These are phyloP conservation scores for Musa schizocarpa DNA, from an alignment of 176 grass and related monocot genomes.

Conservation along the genomic window DNA sequence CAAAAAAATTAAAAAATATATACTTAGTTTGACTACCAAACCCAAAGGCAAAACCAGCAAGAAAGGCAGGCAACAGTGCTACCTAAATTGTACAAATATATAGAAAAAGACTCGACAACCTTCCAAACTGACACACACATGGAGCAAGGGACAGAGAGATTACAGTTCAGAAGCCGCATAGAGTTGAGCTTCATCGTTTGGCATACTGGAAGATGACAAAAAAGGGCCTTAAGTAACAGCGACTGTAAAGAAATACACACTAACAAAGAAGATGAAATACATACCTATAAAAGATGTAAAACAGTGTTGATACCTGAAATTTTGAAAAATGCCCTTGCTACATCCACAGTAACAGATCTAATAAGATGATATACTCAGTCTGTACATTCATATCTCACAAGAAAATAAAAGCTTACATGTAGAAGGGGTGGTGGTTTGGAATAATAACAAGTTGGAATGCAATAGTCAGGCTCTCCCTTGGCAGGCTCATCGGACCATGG, in stretches of 20 bases:
- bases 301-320: conserved; percentile 48
- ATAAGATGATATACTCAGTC: conserved; percentile 17
- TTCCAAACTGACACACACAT: not conserved
- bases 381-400: not conserved
- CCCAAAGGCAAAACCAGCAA: not conserved
- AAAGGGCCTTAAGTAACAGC: conserved; percentile 1
- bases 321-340: conserved; percentile 66
- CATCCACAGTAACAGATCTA: conserved; percentile 36
- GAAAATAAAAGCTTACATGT: conserved; percentile 37
- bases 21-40: not conserved
- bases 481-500: conserved; percentile 80
- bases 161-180: conserved; percentile 82
- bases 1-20: not conserved
- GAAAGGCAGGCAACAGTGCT: not conserved
- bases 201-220: conserved; percentile 58
- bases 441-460: conserved; percentile 70
- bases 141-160: conserved; percentile 6
- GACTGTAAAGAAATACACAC: not conserved
- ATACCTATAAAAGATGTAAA: conserved; percentile 99
- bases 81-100: not conserved
- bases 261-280: conserved; percentile 12
- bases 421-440: conserved; percentile 50
- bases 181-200: conserved; percentile 92
- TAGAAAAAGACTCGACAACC: not conserved
- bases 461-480: conserved; percentile 80